Conservation (phyloP, 306 rosid genomes). For the Hippophae tibetana region DNA sequence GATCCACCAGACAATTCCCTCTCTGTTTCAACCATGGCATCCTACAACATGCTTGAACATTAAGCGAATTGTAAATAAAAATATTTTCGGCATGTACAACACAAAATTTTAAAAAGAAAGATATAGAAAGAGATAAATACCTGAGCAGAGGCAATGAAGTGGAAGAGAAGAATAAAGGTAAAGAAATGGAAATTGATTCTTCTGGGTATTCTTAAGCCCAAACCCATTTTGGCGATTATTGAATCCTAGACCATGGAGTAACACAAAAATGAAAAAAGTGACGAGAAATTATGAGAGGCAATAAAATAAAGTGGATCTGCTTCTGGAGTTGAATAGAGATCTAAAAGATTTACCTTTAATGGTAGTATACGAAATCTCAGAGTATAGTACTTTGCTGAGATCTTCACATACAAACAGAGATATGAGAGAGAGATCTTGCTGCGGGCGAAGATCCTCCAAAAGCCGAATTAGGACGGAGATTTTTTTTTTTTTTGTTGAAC, state of each 20-base stretch:
- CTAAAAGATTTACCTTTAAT: too few species aligned
- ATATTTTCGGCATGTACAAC: neutral
- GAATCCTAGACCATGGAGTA: neutral
- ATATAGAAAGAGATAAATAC: slow-evolving; percentile 15
- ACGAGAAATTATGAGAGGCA: neutral
- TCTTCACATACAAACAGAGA: too few species aligned
- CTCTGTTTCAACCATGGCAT: slow-evolving; percentile 26
- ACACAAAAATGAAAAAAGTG: too few species aligned
- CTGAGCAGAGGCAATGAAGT: slow-evolving; percentile 41
- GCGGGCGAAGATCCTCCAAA: too few species aligned
- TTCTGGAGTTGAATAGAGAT: neutral
- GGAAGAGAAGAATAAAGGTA: slow-evolving; percentile 19
- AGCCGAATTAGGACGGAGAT: too few species aligned
- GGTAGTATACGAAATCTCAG: too few species aligned
- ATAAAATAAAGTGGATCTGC: neutral
- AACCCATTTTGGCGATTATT: slow-evolving; percentile 19
- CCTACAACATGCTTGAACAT: slow-evolving; percentile 27
- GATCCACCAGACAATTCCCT: slow-evolving; percentile 40
- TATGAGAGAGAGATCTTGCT: too few species aligned
- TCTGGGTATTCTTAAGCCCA: slow-evolving; percentile 14
- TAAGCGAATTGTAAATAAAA: neutral
- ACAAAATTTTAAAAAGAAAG: neutral
- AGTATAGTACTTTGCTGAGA: too few species aligned
- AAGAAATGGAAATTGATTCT: slow-evolving; percentile 16
- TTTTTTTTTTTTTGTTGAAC: too few species aligned